Conservation (phyloP, 139 green algal species). For the Chlamydomonas sp. region DNA sequence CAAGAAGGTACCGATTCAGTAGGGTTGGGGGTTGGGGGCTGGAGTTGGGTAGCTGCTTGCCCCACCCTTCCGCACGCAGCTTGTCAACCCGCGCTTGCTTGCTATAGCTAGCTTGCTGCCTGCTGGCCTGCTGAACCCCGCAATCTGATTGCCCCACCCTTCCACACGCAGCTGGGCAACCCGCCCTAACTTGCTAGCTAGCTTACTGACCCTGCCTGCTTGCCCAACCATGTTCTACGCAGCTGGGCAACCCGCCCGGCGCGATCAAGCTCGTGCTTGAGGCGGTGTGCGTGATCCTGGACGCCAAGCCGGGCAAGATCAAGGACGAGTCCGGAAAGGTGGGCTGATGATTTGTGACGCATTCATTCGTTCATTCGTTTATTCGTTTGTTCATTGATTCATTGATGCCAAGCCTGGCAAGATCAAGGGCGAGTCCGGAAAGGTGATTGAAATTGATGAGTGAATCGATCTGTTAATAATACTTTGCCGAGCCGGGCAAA, state of each 20-base stretch:
- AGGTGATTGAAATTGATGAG: neutral
- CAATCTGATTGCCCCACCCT: too few relatives aligned
- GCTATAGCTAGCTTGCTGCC: neutral
- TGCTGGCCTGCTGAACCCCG: neutral
- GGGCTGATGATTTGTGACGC: too few relatives aligned
- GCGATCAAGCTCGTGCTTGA: slow-evolving; percentile 74
- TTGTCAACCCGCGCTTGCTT: neutral
- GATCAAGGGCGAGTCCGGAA: slow-evolving; percentile 29
- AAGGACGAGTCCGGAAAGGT: slow-evolving; percentile 32
- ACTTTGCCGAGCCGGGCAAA: too few relatives aligned
- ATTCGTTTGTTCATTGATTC: too few relatives aligned
- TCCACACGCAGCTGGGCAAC: too few relatives aligned
- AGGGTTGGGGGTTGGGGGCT: neutral
- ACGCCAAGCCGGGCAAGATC: slow-evolving; percentile 59
- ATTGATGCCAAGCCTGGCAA: slow-evolving; percentile 65
- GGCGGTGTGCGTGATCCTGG: slow-evolving; percentile 68
- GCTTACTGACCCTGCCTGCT: neutral
- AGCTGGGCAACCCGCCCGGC: slow-evolving; percentile 62
- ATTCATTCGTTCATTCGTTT: too few relatives aligned
- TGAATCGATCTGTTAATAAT: too few relatives aligned
- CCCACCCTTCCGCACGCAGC: neutral
- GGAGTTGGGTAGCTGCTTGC: neutral
- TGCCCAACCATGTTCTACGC: neutral
- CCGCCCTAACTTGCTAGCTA: neutral
- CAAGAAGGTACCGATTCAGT: slow-evolving; percentile 39